Base-by-base conservation (phyloP, 176 grass and related monocot genomes). In the Cocos nucifera region DNA sequence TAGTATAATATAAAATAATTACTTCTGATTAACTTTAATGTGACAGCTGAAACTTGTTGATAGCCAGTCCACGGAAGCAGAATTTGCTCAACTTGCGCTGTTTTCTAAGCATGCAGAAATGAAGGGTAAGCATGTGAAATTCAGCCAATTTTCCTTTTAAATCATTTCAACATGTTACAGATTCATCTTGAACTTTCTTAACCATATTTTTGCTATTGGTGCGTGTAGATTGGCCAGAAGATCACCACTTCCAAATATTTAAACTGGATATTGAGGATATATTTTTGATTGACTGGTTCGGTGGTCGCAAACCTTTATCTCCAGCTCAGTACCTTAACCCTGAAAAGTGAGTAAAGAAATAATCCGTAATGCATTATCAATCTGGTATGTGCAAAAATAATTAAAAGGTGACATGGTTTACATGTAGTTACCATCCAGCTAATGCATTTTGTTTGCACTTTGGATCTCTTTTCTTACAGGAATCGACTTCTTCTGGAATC, bases 241-340 rank as follows among this genome's bases (percentile, higher is more conserved):
- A 71, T 64, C 92, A 97, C 55, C 6, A 91, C 53, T 91, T 97
- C 59, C 65, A 69, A 69, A 80, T 91, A 57, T 91, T 91, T 29
- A 97, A 91, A 72, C 19, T 97, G 67, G 79, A 88, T 32, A 88
- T 88, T 4, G 70, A 97, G 72, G 59, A 85, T 54, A 78, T 97
- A 77, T 97, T 97, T 59, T 56, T 97, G 75, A 91, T 97, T 22
- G 84, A 97, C 52, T 97, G 92, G 87, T 97, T 91, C 48, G 92
- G 92, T 19, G 92, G 92, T 56, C 54, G 87, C 59, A 97, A 91
- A 73, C 92, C 92, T 29, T 62, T 97, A 74, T 73, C 87, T 49
- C 78, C 81, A 16, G 69, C 69, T 1, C 62, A 91, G n/a, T 97
- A 97, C 77, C 59, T 97, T 44, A 65, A 80, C 56, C 61, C 61